Conservation (phyloP, 2,329 filamentous ascomycete genomes). For the Aureobasidium melanogenum region DNA sequence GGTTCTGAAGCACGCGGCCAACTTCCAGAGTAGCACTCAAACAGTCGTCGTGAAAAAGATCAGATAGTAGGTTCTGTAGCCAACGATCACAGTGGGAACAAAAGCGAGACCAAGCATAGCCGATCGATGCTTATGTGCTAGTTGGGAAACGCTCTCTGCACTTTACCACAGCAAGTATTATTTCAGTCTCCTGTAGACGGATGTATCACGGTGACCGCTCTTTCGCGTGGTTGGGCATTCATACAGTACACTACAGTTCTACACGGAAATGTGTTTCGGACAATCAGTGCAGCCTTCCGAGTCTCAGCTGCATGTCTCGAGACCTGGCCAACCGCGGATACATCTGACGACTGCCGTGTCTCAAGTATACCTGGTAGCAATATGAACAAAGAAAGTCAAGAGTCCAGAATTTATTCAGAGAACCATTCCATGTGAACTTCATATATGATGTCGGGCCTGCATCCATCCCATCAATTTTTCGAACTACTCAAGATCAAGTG, state of each 20-base stretch:
- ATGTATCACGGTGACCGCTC: neutral
- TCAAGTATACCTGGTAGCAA: neutral
- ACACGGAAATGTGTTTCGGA: neutral
- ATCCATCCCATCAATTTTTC: neutral
- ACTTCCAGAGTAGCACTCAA: neutral
- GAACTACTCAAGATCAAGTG: neutral
- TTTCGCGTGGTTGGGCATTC: neutral
- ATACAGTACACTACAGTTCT: neutral
- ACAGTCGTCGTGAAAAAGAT: neutral
- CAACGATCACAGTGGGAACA: no score
- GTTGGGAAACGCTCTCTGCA: no score
- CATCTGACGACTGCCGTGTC: neutral
- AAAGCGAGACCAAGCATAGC: no score
- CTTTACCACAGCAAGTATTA: no score
- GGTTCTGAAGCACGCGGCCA: neutral
- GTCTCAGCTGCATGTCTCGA: conserved; percentile 11
- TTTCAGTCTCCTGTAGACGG: no score
- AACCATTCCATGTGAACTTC: neutral
- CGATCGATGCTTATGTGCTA: no score
- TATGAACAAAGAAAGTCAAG: conserved; percentile 4
- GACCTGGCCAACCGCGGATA: neutral
- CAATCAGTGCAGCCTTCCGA: neutral
- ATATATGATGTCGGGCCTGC: neutral
- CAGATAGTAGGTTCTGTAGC: no score
- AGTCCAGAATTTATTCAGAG: neutral